Percentiles rank a stretch among this genome's conserved stretches.
Conservation (phyloP, 768 basidiomycete genomes). For the Paxillus involutus region DNA sequence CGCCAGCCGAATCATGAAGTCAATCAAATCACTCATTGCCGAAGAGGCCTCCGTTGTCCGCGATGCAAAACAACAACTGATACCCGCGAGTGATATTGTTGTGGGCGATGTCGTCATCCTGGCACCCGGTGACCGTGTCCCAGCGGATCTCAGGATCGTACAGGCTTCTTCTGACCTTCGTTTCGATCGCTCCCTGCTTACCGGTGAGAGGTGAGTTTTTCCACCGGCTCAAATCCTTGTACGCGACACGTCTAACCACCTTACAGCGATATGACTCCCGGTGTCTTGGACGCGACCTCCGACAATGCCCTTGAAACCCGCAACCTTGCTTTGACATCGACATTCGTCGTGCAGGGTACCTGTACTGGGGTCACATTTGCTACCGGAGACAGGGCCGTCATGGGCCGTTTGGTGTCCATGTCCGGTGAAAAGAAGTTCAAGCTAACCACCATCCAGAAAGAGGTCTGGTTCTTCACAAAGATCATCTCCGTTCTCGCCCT, state of each 20-base stretch:
- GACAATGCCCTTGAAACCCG: slow-evolving; percentile 46
- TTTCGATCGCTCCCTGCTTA: slow-evolving; percentile 51
- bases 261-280: slow-evolving; percentile 42
- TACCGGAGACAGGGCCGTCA: slow-evolving; percentile 41
- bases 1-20: slow-evolving; percentile 48
- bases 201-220: slow-evolving; percentile 40
- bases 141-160: slow-evolving; percentile 57
- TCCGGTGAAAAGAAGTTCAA: slow-evolving; percentile 45
- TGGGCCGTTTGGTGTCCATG: slow-evolving; percentile 55
- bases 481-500: slow-evolving; percentile 42
- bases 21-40: slow-evolving; percentile 57
- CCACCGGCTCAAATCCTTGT: not conserved
- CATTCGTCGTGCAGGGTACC: slow-evolving; percentile 40
- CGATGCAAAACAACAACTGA: slow-evolving; percentile 43
- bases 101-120: slow-evolving; percentile 54
- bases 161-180: slow-evolving; percentile 48
- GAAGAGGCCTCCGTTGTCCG: slow-evolving; percentile 55
- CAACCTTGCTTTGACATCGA: slow-evolving; percentile 49
- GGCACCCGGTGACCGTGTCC: slow-evolving; percentile 54
- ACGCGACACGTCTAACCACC: slow-evolving; percentile 1
- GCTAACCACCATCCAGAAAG: slow-evolving; percentile 46
- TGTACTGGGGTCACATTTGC: slow-evolving; percentile 41
- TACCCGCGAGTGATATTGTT: slow-evolving; percentile 53
- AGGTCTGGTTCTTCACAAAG: slow-evolving; percentile 52
- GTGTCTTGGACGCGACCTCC: slow-evolving; percentile 41